Conservation (phyloP, 257 asterid species). For the Parsonsia alboflavescens region DNA sequence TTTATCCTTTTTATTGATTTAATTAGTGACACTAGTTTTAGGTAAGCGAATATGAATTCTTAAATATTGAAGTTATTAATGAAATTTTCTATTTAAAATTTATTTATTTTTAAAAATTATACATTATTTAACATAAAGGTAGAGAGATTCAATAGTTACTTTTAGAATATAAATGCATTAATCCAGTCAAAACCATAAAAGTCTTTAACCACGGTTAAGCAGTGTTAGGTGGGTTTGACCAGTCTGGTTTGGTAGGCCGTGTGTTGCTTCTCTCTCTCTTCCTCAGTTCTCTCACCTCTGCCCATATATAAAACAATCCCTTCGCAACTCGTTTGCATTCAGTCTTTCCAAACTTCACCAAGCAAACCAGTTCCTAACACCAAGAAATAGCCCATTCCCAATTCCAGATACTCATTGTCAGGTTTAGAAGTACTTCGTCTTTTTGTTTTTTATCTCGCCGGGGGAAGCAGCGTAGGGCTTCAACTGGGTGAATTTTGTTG, state of each 20-base stretch:
- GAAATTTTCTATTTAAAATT: no score
- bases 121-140: no score
- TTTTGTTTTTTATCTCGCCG: neutral
- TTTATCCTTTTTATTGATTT: no score
- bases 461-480: neutral
- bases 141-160: no score
- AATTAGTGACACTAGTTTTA: no score
- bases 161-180: neutral
- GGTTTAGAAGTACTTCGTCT: neutral
- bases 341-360: constrained; percentile 34
- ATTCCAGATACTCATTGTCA: neutral
- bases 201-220: constrained; percentile 40
- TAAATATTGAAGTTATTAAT: no score
- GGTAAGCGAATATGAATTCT: no score
- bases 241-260: constrained; percentile 74
- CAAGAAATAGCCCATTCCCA: neutral
- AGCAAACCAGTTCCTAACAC: constrained; percentile 2
- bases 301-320: constrained; percentile 15
- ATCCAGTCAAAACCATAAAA: neutral
- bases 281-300: constrained; percentile 10
- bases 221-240: constrained; percentile 60
- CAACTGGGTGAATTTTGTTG: constrained; percentile 1
- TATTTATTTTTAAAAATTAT: no score
- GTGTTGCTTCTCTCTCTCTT: neutral
- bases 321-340: constrained; percentile 13